Conservation (phyloP, 2,329 filamentous ascomycete species). For the Paecilomyces sp. region DNA sequence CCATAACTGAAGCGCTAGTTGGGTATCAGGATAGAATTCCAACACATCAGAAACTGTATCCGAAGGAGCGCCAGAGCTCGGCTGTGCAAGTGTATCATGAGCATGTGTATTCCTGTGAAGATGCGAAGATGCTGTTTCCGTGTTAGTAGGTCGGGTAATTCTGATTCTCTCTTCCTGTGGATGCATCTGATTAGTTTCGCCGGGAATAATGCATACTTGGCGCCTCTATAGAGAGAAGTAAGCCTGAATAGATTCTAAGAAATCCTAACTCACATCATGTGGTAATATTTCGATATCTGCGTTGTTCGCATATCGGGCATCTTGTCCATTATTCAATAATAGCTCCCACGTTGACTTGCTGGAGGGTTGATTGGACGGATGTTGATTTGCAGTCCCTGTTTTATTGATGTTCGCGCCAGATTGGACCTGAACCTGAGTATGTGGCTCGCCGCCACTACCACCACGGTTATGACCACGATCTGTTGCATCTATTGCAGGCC, state of each 20-base stretch:
- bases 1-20: conserved; percentile 11
- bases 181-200: background rate
- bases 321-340: conserved; percentile 4
- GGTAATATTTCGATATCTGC: conserved; percentile 2
- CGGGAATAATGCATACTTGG: background rate
- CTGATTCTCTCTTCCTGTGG: background rate
- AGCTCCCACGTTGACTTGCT: conserved; percentile 7
- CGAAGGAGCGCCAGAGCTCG: background rate
- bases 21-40: conserved; percentile 10
- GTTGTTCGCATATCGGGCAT: conserved; percentile 2
- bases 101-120: background rate
- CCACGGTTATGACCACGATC: background rate
- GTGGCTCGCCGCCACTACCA: background rate
- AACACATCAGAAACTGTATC: conserved; percentile 2
- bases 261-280: background rate
- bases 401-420: background rate
- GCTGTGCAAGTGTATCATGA: background rate
- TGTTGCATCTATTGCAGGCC: background rate
- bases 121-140: background rate
- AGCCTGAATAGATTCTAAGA: background rate
- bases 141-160: background rate
- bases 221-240: background rate
- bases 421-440: background rate
- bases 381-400: background rate
- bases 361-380: background rate